Evolutionary conservation across 2,329 filamentous ascomycete species (phyloP).

Genomic region (Trichoderma simmonsii): DNA sequence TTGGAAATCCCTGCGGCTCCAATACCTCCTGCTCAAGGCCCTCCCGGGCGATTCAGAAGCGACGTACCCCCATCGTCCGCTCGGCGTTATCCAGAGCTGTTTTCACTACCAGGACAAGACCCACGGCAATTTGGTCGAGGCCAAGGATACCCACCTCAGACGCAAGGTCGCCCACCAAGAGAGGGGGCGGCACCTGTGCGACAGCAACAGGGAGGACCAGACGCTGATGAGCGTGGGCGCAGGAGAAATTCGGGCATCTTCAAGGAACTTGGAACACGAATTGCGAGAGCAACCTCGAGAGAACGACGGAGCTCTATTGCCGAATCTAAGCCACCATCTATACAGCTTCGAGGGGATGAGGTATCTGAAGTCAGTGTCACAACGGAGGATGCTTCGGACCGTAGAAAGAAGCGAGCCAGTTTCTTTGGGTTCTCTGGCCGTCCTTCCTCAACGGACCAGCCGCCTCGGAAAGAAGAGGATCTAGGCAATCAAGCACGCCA

Average conservation of each 20-base stretch:
- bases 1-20: constrained; percentile 23
- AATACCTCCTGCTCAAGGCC: constrained; percentile 19
- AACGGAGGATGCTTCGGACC: constrained; percentile 37
- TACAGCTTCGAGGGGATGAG: constrained; percentile 35
- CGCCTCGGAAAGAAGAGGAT: constrained; percentile 3
- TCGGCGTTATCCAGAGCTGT: constrained; percentile 48
- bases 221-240: constrained; percentile 37
- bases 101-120: constrained; percentile 29
- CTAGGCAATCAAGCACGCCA: constrained; percentile 11
- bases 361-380: constrained; percentile 41
- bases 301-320: constrained; percentile 32
- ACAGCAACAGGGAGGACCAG: background rate
- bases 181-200: constrained; percentile 32
- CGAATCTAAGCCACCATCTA: constrained; percentile 21
- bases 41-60: constrained; percentile 29
- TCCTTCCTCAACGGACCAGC: constrained; percentile 26
- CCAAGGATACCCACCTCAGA: constrained; percentile 22
- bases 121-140: constrained; percentile 12
- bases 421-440: constrained; percentile 36
- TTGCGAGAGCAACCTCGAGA: constrained; percentile 34
- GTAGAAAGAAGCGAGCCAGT: constrained; percentile 38
- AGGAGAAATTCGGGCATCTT: constrained; percentile 46
- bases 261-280: constrained; percentile 48
- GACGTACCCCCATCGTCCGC: constrained; percentile 51
- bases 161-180: constrained; percentile 19